A percentile compares a stretch with the other conserved stretches of the same genome.
phyloP scores from a whole-genome alignment of 78 protist species.

The Tieghemostelium lacteum region DNA sequence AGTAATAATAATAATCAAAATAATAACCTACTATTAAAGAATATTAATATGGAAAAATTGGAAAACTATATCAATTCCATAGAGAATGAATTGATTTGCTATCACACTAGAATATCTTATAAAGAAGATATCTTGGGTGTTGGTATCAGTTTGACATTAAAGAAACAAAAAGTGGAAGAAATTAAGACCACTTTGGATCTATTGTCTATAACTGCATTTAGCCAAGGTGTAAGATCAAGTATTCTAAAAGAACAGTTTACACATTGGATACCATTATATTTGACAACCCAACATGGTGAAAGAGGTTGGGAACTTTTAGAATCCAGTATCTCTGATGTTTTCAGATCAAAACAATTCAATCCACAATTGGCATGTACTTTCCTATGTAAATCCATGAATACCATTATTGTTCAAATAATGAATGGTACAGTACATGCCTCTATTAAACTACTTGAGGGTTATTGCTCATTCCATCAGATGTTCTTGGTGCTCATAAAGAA shows the following conservation, averaged over 20 bases:
- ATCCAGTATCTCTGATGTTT: background rate
- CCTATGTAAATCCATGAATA: slow-evolving; percentile 77
- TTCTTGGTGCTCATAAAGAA: slow-evolving; percentile 47
- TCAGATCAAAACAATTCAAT: background rate
- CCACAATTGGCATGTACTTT: slow-evolving; percentile 58
- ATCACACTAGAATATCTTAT: slow-evolving; percentile 37
- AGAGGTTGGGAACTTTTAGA: slow-evolving; percentile 59
- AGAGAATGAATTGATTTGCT: slow-evolving; percentile 52
- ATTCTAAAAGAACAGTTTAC: slow-evolving; percentile 57
- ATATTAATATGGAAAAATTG: background rate
- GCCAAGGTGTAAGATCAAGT: slow-evolving; percentile 77
- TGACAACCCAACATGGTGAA: slow-evolving; percentile 72
- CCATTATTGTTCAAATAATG: slow-evolving; percentile 71
- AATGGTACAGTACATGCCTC: slow-evolving; percentile 72
- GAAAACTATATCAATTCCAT: slow-evolving; percentile 33
- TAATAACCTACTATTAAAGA: background rate
- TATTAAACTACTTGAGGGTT: slow-evolving; percentile 70
- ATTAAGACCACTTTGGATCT: slow-evolving; percentile 46
- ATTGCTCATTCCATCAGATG: slow-evolving; percentile 76
- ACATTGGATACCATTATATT: slow-evolving; percentile 81
- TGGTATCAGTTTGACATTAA: slow-evolving; percentile 16
- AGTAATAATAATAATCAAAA: background rate
- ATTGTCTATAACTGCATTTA: slow-evolving; percentile 34
- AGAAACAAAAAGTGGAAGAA: slow-evolving; percentile 35
- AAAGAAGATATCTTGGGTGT: slow-evolving; percentile 77